Base-by-base conservation (phyloP, 202 grass and related monocot genomes). In the Eragrostis tef region DNA sequence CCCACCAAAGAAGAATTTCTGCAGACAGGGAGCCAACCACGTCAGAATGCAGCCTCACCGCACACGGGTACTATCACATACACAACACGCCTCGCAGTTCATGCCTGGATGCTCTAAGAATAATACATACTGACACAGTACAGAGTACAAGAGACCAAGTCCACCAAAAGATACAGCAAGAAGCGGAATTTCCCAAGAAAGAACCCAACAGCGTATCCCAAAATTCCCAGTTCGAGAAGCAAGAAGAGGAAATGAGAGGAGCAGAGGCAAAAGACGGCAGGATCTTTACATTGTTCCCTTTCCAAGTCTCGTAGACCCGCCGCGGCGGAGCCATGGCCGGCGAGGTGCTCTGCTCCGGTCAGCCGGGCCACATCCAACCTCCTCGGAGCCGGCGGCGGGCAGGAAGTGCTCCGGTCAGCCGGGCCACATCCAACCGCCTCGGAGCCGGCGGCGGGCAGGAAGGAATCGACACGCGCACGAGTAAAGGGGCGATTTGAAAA, bases 201-300 rank as follows among this genome's bases (percentile, higher is more conserved):
- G 48, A 88, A 29, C 11, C 54, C 45, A 21, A 31, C 13, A 70
- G n/a, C 14, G 43, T 17, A 64, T 45, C 31, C 4, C 59, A 63
- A 64, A 67, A 73, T n/a, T 78, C 62, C 61, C 8, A 12, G 78
- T 3, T 42, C 56, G 82, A 8, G 70, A 86, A 63, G 21, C 0
- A 27, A 26, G 11, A 9, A 62, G 56, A 11, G 39, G 16, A 16
- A 63, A 71, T n/a, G 39, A 58, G 34, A 69, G 10, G 26, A 75
- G 61, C 6, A 42, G 48, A 67, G 50, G 41, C 3, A 25, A 67
- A 45, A 20, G 51, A 61, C 9, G 36, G 68, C 6, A 82, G 77
- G 86, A 88, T 84, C 74, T 70, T 89, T 91, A 97, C 93, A 85
- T 97, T 97, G 77, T 93, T 97, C 65, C 90, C 93, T 89, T 90